A percentile compares a stretch with the other conserved stretches of the same genome.
These are phyloP conservation scores for Albugo laibachii DNA, from an alignment of 352 stramenopile genomes.

Conservation along the genomic window DNA sequence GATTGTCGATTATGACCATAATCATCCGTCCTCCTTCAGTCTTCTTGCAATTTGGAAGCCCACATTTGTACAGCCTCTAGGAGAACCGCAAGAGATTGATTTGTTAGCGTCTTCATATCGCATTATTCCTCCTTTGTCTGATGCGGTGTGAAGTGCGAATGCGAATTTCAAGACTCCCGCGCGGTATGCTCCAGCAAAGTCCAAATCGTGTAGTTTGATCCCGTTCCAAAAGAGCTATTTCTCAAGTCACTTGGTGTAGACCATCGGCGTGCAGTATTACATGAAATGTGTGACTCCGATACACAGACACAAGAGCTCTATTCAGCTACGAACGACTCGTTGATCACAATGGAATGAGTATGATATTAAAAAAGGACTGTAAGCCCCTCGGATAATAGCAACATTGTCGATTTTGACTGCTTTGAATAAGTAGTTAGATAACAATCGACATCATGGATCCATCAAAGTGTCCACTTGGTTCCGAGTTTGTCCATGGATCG, in stretches of 20 bases:
- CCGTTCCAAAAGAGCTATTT: constrained; percentile 83
- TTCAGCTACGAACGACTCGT: constrained; percentile 85
- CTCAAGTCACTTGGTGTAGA: constrained; percentile 90
- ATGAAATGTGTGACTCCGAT: constrained; percentile 70
- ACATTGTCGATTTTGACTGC: too few species aligned
- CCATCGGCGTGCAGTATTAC: constrained; percentile 75
- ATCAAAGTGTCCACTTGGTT: too few species aligned
- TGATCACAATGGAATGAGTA: constrained; percentile 84
- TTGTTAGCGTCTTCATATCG: constrained; percentile 23
- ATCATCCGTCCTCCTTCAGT: constrained; percentile 77
- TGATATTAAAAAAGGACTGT: constrained; percentile 92
- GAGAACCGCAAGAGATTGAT: constrained; percentile 84
- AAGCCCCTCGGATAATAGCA: too few species aligned
- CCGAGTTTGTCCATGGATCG: too few species aligned
- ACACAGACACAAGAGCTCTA: constrained; percentile 83
- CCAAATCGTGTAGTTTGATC: constrained; percentile 51
- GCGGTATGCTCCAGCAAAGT: constrained; percentile 36
- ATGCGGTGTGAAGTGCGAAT: constrained; percentile 37
- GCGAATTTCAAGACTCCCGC: constrained; percentile 71
- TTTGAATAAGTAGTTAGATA: too few species aligned
- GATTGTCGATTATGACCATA: constrained; percentile 90
- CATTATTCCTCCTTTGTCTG: constrained; percentile 19
- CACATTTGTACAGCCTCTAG: constrained; percentile 84
- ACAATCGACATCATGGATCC: too few species aligned
- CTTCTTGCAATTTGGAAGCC: constrained; percentile 88